Evolutionary conservation across 495 filamentous ascomycete species (phyloP), one percentile per base, ranked within the genome.

Genomic region (Penicillium bialowiezense): DNA sequence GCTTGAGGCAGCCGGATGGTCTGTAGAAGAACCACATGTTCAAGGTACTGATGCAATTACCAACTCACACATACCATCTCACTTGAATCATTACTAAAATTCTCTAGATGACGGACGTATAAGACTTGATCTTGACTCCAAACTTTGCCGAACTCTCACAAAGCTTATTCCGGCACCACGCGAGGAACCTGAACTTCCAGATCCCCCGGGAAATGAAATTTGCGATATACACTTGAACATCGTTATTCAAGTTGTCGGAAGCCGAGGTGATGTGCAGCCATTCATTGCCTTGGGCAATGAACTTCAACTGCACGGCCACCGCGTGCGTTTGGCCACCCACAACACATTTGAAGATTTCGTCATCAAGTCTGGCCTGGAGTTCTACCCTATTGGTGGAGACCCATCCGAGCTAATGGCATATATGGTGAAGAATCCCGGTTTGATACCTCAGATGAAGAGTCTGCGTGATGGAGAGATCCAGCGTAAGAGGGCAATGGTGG

Each of bases 281-380:
- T 32, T 32, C 46, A 68, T 81, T 19, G 76, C 76, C 1, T 55
- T 82, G 19, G 78, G 78, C 2, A 75, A 73, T 44, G 75, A 72
- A 31, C 55, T 82, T 26, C 64, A 75, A 43, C 56, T 58, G 13
- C 49, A 69, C 50, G 70, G 71, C 13, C 74, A 77, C 62, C 77
- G 82, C 1, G 77, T 88, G 2, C 74, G 85, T 8, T 55, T 88
- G 18, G 82, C 81, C 1, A 88, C 84, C 5, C 85, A 88, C 59
- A 67, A 71, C 3, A 71, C 68, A 0, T 87, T 87, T 63, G 75
- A 75, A 48, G 61, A 72, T 1, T 84, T 87, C 44, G 77, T 84
- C 10, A 56, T 52, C 13, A 67, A 77, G 35, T 75, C 76, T 13
- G 75, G 73, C 0, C 58, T 84, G 3, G 80, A 83, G 43, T 88